Evolutionary conservation across 225 moss, liverwort and hornwort genomes (phyloP).

Genomic region (Physcomitrellopsis africana): DNA sequence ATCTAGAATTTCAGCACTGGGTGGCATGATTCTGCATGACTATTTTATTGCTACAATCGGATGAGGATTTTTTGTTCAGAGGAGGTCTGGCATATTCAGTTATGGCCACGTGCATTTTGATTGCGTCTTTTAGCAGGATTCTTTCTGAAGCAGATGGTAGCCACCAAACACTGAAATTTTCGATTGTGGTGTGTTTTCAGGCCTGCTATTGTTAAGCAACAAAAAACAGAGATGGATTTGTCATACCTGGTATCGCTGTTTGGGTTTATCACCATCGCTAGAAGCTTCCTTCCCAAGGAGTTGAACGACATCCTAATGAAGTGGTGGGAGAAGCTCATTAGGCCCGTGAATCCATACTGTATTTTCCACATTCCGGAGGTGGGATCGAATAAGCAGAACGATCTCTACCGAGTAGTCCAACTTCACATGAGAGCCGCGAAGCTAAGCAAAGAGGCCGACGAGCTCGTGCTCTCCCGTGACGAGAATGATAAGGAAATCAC

Average conservation of each 20-base stretch:
- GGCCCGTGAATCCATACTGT: constrained; percentile 41
- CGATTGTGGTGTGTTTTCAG: too few species aligned
- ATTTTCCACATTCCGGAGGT: constrained; percentile 35
- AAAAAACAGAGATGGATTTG: constrained; percentile 32
- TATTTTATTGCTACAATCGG: too few species aligned
- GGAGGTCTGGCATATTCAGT: too few species aligned
- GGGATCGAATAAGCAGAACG: constrained; percentile 26
- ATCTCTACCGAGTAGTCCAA: constrained; percentile 38
- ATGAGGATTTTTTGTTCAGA: too few species aligned
- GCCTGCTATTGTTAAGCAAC: too few species aligned
- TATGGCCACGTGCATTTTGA: too few species aligned
- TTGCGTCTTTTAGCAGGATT: too few species aligned
- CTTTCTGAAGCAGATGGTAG: too few species aligned
- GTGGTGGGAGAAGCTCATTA: constrained; percentile 42
- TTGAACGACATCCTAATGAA: constrained; percentile 37
- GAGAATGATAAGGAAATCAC: constrained; percentile 40
- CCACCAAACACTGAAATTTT: too few species aligned
- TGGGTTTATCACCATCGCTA: constrained; percentile 34
- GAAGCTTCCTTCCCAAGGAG: constrained; percentile 41
- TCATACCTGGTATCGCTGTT: constrained; percentile 42
- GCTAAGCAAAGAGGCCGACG: constrained; percentile 31
- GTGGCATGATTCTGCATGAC: too few species aligned
- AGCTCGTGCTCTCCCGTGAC: constrained; percentile 37
- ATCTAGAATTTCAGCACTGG: too few species aligned
- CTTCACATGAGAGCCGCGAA: constrained; percentile 34